A percentile compares a stretch with the other conserved stretches of the same genome.
These are phyloP conservation scores for Amanita phalloides DNA, from an alignment of 768 basidiomycete genomes.

Conservation along the genomic window DNA sequence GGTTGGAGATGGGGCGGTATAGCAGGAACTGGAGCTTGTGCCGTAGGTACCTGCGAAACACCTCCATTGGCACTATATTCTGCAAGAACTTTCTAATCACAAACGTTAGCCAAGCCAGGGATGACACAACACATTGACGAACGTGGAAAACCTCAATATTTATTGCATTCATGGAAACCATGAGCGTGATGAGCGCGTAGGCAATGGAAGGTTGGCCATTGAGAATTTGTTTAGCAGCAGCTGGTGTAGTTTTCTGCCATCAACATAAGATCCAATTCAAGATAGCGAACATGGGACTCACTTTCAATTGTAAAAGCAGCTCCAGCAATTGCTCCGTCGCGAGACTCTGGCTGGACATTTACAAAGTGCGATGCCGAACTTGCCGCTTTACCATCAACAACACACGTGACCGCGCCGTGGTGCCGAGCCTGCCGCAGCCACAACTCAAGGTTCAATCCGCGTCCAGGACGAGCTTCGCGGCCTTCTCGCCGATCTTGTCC, in stretches of 20 bases:
- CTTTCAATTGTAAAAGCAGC: constrained; percentile 68
- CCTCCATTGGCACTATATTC: constrained; percentile 27
- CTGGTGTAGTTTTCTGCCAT: constrained; percentile 61
- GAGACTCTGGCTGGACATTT: constrained; percentile 41
- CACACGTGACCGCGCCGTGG: background rate
- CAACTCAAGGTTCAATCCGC: background rate
- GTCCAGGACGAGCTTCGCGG: background rate
- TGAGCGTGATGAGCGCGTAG: constrained; percentile 64
- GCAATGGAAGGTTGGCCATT: constrained; percentile 68
- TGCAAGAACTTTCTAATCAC: constrained; percentile 48
- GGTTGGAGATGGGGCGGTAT: constrained; percentile 35
- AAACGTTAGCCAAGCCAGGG: constrained; percentile 1
- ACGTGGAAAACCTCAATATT: constrained; percentile 73
- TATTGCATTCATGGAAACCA: constrained; percentile 69
- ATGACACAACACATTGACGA: background rate
- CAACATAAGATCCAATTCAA: background rate
- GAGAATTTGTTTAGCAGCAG: constrained; percentile 56
- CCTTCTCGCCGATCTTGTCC: background rate
- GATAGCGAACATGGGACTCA: constrained; percentile 10
- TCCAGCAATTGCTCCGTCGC: constrained; percentile 63
- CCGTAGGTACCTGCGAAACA: constrained; percentile 17
- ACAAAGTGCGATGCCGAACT: background rate
- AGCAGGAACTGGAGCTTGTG: constrained; percentile 27
- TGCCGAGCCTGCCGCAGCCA: background rate
- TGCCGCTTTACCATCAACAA: background rate